A percentile compares a stretch with the other conserved stretches of the same genome.
These are phyloP conservation scores for Salix viminalis DNA, from an alignment of 345 rosid species.

Conservation along the genomic window DNA sequence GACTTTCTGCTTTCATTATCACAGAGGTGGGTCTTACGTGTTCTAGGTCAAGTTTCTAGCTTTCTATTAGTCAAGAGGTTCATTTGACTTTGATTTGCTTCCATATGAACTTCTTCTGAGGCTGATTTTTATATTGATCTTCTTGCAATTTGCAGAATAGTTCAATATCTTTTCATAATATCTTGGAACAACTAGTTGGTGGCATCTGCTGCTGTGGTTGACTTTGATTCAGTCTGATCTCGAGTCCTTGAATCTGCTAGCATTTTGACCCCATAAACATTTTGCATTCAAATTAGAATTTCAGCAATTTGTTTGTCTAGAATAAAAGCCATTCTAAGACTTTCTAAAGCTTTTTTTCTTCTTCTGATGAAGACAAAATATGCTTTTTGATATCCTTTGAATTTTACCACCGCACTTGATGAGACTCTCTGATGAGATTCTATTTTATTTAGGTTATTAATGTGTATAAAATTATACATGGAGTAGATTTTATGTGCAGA, in stretches of 20 bases:
- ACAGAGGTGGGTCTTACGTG: background rate
- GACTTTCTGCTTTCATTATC: constrained; percentile 3
- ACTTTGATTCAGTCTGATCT: constrained; percentile 20
- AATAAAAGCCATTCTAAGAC: background rate
- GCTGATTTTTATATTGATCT: background rate
- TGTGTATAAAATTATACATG: background rate
- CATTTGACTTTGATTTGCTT: constrained; percentile 12
- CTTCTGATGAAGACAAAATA: background rate
- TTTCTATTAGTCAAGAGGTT: background rate
- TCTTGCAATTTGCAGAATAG: background rate
- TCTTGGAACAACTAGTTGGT: background rate
- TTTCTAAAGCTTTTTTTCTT: background rate
- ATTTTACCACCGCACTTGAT: background rate
- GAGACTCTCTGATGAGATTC: background rate
- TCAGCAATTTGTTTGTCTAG: background rate
- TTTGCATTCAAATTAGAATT: constrained; percentile 2
- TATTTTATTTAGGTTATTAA: background rate
- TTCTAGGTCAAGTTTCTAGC: background rate
- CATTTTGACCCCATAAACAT: background rate
- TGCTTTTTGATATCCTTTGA: background rate
- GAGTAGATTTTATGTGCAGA: background rate
- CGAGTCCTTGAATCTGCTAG: background rate
- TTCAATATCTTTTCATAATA: background rate
- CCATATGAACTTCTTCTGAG: background rate
- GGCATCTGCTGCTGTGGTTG: background rate